Evolutionary conservation across 768 basidiomycete genomes (phyloP).

Genomic region (Xerocomus potaroensis): DNA sequence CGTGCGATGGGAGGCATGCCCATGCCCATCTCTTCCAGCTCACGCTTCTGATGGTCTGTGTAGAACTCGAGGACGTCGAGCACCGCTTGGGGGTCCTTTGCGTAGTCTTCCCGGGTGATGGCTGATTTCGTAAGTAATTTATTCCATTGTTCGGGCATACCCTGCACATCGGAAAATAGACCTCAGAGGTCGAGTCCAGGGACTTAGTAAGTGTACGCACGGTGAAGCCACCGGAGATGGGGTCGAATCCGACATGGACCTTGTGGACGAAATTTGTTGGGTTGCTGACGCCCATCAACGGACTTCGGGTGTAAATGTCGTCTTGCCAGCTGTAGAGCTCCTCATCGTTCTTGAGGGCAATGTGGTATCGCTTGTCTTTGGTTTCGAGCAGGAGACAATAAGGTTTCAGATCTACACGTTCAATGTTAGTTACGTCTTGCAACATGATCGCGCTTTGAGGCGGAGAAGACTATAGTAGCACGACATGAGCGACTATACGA

Average conservation of each 20-base stretch:
- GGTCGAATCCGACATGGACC: conserved; percentile 97
- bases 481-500: not conserved
- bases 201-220: conserved; percentile 42
- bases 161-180: conserved; percentile 40
- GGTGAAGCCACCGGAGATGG: conserved; percentile 89
- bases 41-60: conserved; percentile 96
- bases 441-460: conserved; percentile 61
- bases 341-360: conserved; percentile 88
- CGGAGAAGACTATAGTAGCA: conserved; percentile 41
- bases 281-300: conserved; percentile 88
- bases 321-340: conserved; percentile 99
- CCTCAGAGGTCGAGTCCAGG: not conserved
- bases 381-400: conserved; percentile 89
- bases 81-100: conserved; percentile 94
- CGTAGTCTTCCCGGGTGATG: conserved; percentile 97
- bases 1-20: conserved; percentile 26
- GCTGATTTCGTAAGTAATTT: conserved; percentile 95
- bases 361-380: conserved; percentile 74
- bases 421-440: conserved; percentile 79
- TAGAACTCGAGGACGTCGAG: conserved; percentile 98
- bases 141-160: conserved; percentile 96
- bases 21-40: conserved; percentile 62
- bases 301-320: conserved; percentile 89
- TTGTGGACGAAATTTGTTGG: conserved; percentile 99
- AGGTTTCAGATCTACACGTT: conserved; percentile 90